Percentiles rank a stretch among this genome's conserved stretches.
Evolutionary conservation across 2,329 filamentous ascomycete species (phyloP).

Genomic region (Ilyonectria destructans): DNA sequence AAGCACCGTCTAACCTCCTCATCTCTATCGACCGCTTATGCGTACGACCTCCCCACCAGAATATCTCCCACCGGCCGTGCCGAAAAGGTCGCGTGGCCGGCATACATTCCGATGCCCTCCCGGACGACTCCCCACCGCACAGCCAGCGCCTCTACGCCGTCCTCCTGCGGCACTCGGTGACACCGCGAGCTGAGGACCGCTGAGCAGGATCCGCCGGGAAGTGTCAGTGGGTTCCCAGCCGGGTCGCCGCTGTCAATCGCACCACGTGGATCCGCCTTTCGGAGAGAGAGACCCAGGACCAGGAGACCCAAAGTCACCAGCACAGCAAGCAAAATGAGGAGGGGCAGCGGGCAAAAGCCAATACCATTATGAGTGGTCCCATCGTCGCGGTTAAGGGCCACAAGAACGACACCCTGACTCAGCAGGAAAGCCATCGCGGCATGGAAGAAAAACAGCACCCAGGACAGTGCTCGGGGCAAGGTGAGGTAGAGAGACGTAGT

Average conservation of each 20-base stretch:
- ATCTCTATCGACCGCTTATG: slow-evolving; percentile 28
- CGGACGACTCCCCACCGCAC: slow-evolving; percentile 65
- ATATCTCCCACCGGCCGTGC: slow-evolving; percentile 51
- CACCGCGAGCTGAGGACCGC: slow-evolving; percentile 68
- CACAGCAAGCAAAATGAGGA: slow-evolving; percentile 60
- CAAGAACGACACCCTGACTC: slow-evolving; percentile 61
- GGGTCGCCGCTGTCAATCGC: slow-evolving; percentile 54
- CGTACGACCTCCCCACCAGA: slow-evolving; percentile 48
- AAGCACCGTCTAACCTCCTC: slow-evolving; percentile 26
- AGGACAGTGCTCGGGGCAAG: slow-evolving; percentile 63
- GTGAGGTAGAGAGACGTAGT: slow-evolving; percentile 66
- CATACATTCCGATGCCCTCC: slow-evolving; percentile 56
- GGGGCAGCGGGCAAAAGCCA: slow-evolving; percentile 61
- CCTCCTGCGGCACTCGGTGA: slow-evolving; percentile 56
- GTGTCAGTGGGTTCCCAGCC: slow-evolving; percentile 65
- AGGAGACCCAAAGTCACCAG: slow-evolving; percentile 55
- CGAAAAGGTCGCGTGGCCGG: slow-evolving; percentile 64
- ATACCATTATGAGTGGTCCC: slow-evolving; percentile 51
- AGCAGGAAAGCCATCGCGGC: slow-evolving; percentile 62
- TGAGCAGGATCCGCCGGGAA: slow-evolving; percentile 66
- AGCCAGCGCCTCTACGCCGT: slow-evolving; percentile 55
- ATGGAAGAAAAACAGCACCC: slow-evolving; percentile 63
- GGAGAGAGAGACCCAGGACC: slow-evolving; percentile 58
- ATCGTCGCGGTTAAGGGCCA: slow-evolving; percentile 49
- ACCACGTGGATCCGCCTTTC: slow-evolving; percentile 57